These are phyloP conservation scores for Hirschfeldia incana DNA, from an alignment of 345 rosid species.

Conservation along the genomic window DNA sequence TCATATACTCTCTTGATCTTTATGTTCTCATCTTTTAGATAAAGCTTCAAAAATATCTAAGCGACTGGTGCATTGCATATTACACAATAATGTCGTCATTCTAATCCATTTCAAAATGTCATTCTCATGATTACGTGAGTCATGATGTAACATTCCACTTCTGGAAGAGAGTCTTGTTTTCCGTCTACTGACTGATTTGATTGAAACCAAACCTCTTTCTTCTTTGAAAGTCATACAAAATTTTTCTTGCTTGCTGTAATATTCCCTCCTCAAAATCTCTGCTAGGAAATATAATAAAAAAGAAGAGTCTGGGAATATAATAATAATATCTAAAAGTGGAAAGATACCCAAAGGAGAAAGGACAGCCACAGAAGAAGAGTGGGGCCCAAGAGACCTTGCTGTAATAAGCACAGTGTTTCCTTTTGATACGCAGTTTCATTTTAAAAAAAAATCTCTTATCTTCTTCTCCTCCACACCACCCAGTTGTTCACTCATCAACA, in stretches of 20 bases:
- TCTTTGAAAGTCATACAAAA: neutral
- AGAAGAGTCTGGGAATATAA: neutral
- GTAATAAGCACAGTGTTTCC: slow-evolving; percentile 38
- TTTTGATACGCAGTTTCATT: slow-evolving; percentile 30
- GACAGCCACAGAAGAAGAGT: slow-evolving; percentile 34
- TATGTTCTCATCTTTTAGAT: neutral
- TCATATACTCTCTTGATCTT: neutral
- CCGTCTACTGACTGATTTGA: neutral
- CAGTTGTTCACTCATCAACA: neutral
- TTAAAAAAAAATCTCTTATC: slow-evolving; percentile 13
- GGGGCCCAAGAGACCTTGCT: slow-evolving; percentile 34
- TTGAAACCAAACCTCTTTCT: slow-evolving; percentile 19
- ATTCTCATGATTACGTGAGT: slow-evolving; percentile 25
- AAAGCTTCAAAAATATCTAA: slow-evolving; percentile 4
- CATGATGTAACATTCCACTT: slow-evolving; percentile 7
- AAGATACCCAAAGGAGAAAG: slow-evolving; percentile 13
- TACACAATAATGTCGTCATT: neutral
- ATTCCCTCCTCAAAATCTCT: neutral
- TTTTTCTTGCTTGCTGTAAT: neutral
- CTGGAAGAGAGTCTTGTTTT: neutral
- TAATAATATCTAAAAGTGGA: slow-evolving; percentile 17
- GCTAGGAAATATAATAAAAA: neutral
- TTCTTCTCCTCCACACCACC: slow-evolving; percentile 8
- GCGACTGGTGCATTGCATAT: neutral
- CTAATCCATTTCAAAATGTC: slow-evolving; percentile 6